Evolutionary conservation across 495 filamentous ascomycete genomes (phyloP).

Genomic region (Xylaria sp.): DNA sequence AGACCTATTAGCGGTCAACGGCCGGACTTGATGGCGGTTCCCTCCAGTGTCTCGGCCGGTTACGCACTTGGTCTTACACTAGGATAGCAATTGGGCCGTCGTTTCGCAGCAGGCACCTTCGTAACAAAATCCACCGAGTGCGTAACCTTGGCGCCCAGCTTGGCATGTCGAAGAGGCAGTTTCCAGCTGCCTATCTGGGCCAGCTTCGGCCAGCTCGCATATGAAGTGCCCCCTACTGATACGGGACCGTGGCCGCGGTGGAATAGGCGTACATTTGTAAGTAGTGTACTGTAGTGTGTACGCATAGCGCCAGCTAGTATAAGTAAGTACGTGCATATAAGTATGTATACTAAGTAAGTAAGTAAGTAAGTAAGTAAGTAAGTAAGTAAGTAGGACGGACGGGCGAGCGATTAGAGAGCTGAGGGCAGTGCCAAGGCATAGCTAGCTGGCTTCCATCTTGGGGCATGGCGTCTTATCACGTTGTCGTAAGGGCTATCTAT

Average conservation of each 20-base stretch:
- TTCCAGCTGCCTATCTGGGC: slow-evolving; percentile 25
- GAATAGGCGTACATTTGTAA: background rate
- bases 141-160: slow-evolving; percentile 22
- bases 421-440: background rate
- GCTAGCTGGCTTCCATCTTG: background rate
- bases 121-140: slow-evolving; percentile 23
- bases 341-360: too few relatives aligned
- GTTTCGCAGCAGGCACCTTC: slow-evolving; percentile 18
- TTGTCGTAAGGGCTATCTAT: background rate
- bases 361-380: too few relatives aligned
- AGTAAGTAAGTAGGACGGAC: too few relatives aligned
- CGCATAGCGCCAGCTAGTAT: background rate
- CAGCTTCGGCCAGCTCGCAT: slow-evolving; percentile 28
- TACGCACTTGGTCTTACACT: slow-evolving; percentile 16
- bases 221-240: slow-evolving; percentile 9
- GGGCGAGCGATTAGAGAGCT: background rate
- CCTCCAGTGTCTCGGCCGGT: slow-evolving; percentile 15
- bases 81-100: slow-evolving; percentile 20
- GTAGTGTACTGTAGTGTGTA: too few relatives aligned
- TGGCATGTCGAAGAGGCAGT: background rate
- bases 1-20: slow-evolving; percentile 24
- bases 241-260: slow-evolving; percentile 2
- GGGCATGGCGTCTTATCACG: slow-evolving; percentile 9
- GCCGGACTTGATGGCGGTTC: slow-evolving; percentile 7
- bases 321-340: background rate